Evolutionary conservation across 2,329 filamentous ascomycete genomes (phyloP), one percentile per base, ranked within the genome.

Genomic region (Paradendryphiella salina): DNA sequence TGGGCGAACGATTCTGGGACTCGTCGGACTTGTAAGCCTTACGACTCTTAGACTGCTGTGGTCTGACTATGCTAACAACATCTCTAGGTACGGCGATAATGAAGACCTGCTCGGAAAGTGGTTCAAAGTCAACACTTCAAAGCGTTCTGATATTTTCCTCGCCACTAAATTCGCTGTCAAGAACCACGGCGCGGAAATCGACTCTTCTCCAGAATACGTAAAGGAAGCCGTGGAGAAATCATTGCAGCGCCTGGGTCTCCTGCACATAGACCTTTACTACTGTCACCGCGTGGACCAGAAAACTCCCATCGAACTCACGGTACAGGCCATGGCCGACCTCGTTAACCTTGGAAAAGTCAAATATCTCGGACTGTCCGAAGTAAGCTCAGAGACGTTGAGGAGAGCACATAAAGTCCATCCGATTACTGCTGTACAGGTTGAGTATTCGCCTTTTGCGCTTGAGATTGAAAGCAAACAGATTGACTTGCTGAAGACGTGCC

Each of bases 341-440:
- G 80, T 82, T 1, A 73, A 79, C 84, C 63, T 64, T 40, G 80
- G 80, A 26, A 83, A 83, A 53, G 76, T 82, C 52, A 69, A 67
- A 45, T 66, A 69, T 32, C 37, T 82, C 2, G 80, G 80, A 3
- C 66, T 82, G 2, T 77, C 71, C 11, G 78, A 79, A 44, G 70
- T 75, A 33, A 75, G 73, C 8, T 67, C 77, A 1, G 61, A 63
- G 0, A 78, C 79, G 0, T 64, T 82, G 1, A 77, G 80, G 3
- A 78, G 80, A 8, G 80, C 80, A 0, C 61, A 74, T 57, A 62
- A 72, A 4, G 70, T 82, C 0, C 72, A 77, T 42, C 77, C 74
- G 2, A 76, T 83, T 48, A 58, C 73, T 1, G 78, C 77, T 2
- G 70, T 79, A 2, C 79, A 83, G 61, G 66, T 80, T 21, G 80